A percentile compares a stretch with the other conserved stretches of the same genome.
Evolutionary conservation across 2,329 filamentous ascomycete genomes (phyloP).

Genomic region (Trichoderma koningii): DNA sequence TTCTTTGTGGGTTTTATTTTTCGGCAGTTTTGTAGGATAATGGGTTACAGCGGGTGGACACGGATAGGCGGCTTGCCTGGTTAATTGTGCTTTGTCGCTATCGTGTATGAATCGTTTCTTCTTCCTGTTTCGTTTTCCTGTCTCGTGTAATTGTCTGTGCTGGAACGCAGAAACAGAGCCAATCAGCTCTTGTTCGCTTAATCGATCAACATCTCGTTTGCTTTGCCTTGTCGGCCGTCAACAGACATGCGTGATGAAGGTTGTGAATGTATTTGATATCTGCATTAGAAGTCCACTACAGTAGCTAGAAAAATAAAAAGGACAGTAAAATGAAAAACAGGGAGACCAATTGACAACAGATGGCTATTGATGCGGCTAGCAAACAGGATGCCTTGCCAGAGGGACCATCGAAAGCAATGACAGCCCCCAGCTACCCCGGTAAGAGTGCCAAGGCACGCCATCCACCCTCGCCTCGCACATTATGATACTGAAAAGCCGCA

Average conservation of each 20-base stretch:
- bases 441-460: slow-evolving; percentile 30
- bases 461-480: slow-evolving; percentile 25
- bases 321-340: slow-evolving; percentile 32
- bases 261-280: slow-evolving; percentile 56
- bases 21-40: slow-evolving; percentile 9
- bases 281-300: slow-evolving; percentile 66
- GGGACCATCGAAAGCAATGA: not conserved
- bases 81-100: not conserved
- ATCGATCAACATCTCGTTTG: not conserved
- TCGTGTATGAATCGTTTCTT: not conserved
- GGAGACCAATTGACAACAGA: slow-evolving; percentile 37
- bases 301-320: slow-evolving; percentile 49
- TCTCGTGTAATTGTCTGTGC: not conserved
- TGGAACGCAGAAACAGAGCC: not conserved
- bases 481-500: slow-evolving; percentile 29
- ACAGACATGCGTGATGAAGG: slow-evolving; percentile 22
- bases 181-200: not conserved
- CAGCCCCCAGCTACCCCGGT: slow-evolving; percentile 8
- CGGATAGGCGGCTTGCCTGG: not conserved
- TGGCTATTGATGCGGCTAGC: slow-evolving; percentile 36
- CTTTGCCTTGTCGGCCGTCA: no score
- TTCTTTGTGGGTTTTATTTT: not conserved
- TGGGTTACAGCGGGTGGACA: slow-evolving; percentile 3
- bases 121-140: not conserved
- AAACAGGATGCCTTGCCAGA: slow-evolving; percentile 26